Conservation (phyloP, 768 basidiomycete genomes). For the Lactifluus pinguis region DNA sequence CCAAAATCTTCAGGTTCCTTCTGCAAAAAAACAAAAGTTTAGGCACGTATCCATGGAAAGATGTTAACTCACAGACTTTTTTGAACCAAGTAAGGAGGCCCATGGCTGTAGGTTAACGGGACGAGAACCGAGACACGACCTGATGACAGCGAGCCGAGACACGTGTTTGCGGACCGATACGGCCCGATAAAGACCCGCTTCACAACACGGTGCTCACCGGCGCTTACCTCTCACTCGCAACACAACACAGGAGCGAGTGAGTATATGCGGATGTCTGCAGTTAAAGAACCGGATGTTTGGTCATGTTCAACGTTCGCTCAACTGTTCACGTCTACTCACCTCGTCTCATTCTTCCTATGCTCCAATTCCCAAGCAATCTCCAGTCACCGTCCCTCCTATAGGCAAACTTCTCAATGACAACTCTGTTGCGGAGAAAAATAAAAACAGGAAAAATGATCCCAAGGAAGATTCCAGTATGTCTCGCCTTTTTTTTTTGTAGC, state of each 20-base stretch:
- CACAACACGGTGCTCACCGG: no score
- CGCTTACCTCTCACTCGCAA: no score
- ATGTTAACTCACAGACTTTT: constrained; percentile 13
- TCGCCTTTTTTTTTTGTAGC: not conserved
- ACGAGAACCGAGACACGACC: not conserved
- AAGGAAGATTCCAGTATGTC: constrained; percentile 2
- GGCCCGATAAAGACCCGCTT: not conserved
- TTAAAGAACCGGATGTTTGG: constrained; percentile 11
- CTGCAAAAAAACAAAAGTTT: constrained; percentile 23
- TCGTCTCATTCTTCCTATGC: not conserved
- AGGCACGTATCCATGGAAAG: not conserved
- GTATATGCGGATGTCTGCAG: constrained; percentile 6
- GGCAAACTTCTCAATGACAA: not conserved
- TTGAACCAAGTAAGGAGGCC: constrained; percentile 21
- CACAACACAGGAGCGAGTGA: no score
- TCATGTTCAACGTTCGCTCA: constrained; percentile 1
- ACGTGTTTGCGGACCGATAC: not conserved
- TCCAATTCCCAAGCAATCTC: not conserved
- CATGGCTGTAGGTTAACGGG: constrained; percentile 4
- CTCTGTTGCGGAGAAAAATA: constrained; percentile 1
- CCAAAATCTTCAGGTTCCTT: constrained; percentile 69
- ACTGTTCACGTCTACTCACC: not conserved
- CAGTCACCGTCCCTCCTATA: constrained; percentile 1
- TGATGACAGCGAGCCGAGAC: not conserved
- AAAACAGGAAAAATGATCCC: not conserved